phyloP scores from a whole-genome alignment of 2,329 filamentous ascomycete species.

The Triangularia setosa region DNA sequence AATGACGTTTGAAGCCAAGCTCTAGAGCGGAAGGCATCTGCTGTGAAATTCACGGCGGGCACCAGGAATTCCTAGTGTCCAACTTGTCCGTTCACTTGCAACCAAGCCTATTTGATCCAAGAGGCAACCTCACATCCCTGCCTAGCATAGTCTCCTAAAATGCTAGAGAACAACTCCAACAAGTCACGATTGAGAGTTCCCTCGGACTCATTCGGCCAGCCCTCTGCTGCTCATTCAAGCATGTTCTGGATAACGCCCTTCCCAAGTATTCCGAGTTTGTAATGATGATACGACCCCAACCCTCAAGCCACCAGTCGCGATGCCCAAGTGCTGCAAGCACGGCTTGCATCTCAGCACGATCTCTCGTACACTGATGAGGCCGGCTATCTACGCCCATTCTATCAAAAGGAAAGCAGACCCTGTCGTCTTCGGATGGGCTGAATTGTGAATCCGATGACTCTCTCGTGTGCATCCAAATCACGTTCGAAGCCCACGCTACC shows the following conservation, averaged over 20 bases:
- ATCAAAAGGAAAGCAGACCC: background rate
- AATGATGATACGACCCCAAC: background rate
- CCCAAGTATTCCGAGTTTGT: background rate
- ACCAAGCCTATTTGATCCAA: background rate
- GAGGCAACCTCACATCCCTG: background rate
- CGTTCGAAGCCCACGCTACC: background rate
- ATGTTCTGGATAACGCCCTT: background rate
- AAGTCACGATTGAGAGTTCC: background rate
- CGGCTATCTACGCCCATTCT: background rate
- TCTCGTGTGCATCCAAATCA: background rate
- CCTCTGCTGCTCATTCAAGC: background rate
- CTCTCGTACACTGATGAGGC: background rate
- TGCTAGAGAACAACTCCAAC: background rate
- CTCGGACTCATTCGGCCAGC: background rate
- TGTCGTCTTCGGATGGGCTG: background rate
- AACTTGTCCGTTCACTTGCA: no score
- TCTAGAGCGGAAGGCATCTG: no score
- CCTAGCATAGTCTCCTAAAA: background rate
- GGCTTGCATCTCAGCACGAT: background rate
- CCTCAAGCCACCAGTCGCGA: background rate
- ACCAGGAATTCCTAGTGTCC: no score
- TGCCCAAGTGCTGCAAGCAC: background rate
- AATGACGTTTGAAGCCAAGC: no score
- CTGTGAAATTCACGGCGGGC: no score
- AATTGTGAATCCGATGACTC: background rate